Evolutionary conservation across 176 grass and related monocot species (phyloP), one percentile per base, ranked within the genome.

Genomic region (Cocos nucifera): DNA sequence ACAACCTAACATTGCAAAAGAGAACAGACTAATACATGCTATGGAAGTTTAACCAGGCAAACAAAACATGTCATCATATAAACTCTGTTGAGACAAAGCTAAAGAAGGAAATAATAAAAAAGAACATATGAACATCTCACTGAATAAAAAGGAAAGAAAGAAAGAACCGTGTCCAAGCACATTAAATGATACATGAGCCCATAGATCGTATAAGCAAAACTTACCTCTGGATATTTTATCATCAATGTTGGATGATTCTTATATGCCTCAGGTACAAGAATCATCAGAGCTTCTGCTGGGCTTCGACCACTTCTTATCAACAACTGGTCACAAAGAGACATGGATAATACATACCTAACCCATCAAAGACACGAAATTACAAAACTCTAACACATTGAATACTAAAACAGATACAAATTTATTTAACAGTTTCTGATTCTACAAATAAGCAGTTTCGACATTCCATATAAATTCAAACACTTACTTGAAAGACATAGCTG

Each of bases 161-260:
- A 12, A 12, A 44, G 2, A 44, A 3, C 5, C 8, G 2, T 14
- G 10, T 44, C 35, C 35, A 44, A 44, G 35, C 10, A 44, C 35
- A 44, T 44, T 44, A 44, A 44, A 44, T 44, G 8, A 35, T 9
- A 35, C 32, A 35, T 9, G 2, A 44, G 35, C 35, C 35, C 35
- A 44, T 44, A 44, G 35, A 44, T 44, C 10, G 14, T 44, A 14
- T 44, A 44, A 62, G 51, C 8, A 14, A 44, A 56, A 7, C 49
- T 74, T 79, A 98, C 94, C 94, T 98, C 88, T 15, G 94, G 94
- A 57, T 98, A 98, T 81, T 98, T 98, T 75, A 98, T 89, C 1
- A 60, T 87, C 67, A 98, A 71, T 58, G 94, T 98, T 16, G 94
- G 94, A 77, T 98, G 94, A 62, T 98, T 98, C 79, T 98, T 98